These are phyloP conservation scores for Pythium utonaiense DNA, from an alignment of 352 stramenopile genomes.

Conservation along the genomic window DNA sequence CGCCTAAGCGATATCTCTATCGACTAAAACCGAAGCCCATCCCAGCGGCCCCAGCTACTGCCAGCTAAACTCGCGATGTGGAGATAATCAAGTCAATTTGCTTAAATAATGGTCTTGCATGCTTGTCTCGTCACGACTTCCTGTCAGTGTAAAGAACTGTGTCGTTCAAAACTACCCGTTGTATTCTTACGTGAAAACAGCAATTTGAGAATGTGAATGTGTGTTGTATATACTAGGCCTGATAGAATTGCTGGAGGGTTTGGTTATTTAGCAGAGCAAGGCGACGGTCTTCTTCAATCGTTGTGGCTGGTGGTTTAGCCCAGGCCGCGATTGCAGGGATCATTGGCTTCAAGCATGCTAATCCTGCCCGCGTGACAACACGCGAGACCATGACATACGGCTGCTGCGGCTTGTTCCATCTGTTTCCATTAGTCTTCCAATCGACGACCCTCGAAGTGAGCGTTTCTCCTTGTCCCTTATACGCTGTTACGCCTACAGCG, in stretches of 20 bases:
- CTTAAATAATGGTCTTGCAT: no score
- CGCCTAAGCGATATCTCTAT: background rate
- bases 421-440: conserved; percentile 9
- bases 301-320: background rate
- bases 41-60: no score
- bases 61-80: no score
- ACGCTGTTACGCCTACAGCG: conserved; percentile 19
- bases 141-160: no score
- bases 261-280: background rate
- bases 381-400: conserved; percentile 23
- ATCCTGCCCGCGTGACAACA: background rate
- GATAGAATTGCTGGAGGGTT: background rate
- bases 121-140: no score
- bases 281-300: background rate
- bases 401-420: conserved; percentile 18
- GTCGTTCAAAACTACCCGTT: no score
- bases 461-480: conserved; percentile 25
- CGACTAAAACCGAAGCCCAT: no score
- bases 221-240: no score
- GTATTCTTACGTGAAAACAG: no score
- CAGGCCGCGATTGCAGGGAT: background rate
- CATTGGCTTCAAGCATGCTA: background rate
- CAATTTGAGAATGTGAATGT: no score
- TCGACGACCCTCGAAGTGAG: conserved; percentile 15
- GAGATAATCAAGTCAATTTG: no score